phyloP scores from a whole-genome alignment of 2,329 filamentous ascomycete genomes.

The Neoscytalidium dimidiatum region DNA sequence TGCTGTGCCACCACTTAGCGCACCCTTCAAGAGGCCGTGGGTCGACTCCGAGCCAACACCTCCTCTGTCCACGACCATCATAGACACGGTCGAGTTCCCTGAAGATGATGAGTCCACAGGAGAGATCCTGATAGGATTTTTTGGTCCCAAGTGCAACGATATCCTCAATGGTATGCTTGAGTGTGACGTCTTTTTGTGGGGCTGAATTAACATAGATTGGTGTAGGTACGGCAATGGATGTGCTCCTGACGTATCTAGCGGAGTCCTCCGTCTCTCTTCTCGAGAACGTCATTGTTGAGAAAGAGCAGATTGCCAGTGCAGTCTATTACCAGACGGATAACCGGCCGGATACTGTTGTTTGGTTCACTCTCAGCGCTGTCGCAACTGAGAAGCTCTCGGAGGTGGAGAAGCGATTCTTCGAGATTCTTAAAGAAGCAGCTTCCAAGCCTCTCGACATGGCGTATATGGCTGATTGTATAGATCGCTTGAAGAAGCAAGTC shows the following conservation, averaged over 20 bases:
- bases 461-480: conserved; percentile 86
- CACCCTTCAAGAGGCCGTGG: conserved; percentile 86
- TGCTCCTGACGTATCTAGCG: conserved; percentile 82
- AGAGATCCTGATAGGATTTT: conserved; percentile 81
- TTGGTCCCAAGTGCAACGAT: conserved; percentile 81
- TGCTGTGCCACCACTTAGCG: conserved; percentile 73
- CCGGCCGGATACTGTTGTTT: conserved; percentile 79
- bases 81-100: conserved; percentile 85
- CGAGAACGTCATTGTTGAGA: conserved; percentile 90
- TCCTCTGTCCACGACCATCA: conserved; percentile 67
- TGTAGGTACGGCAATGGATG: conserved; percentile 69
- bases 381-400: conserved; percentile 80
- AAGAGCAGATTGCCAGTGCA: conserved; percentile 85
- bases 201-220: conserved; percentile 22
- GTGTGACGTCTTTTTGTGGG: background rate
- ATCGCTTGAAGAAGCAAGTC: conserved; percentile 75
- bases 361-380: conserved; percentile 83
- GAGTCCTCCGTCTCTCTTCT: conserved; percentile 91
- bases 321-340: conserved; percentile 78
- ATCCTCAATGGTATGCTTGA: conserved; percentile 50
- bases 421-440: conserved; percentile 78
- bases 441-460: conserved; percentile 82
- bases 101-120: conserved; percentile 95
- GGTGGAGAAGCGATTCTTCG: conserved; percentile 83
- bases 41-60: conserved; percentile 82